A percentile compares a stretch with the other conserved stretches of the same genome.
phyloP scores from a whole-genome alignment of 306 rosid genomes.

The Castanopsis chinensis region DNA sequence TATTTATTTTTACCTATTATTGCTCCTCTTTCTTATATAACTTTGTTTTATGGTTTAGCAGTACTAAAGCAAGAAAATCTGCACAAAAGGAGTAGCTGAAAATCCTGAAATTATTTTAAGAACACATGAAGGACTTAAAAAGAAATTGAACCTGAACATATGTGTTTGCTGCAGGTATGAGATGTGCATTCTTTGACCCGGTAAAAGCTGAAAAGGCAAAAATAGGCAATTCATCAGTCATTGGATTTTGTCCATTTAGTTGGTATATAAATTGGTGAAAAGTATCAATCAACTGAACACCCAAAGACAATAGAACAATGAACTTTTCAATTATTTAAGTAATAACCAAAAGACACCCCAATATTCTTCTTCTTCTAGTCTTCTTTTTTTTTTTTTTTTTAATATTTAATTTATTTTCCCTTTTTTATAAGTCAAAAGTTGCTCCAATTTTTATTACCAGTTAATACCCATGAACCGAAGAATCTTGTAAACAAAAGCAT shows the following conservation, averaged over 20 bases:
- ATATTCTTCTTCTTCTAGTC: too few species aligned
- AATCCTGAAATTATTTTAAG: neutral
- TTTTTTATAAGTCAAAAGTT: too few species aligned
- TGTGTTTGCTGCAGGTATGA: slow-evolving; percentile 79
- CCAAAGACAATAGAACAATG: slow-evolving; percentile 1
- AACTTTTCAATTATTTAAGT: neutral
- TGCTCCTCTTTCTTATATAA: neutral
- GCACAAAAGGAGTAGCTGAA: neutral
- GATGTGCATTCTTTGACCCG: slow-evolving; percentile 58
- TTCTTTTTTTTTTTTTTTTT: too few species aligned
- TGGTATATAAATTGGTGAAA: neutral
- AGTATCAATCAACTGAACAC: slow-evolving; percentile 1
- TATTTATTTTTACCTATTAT: neutral
- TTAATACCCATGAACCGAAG: slow-evolving; percentile 61
- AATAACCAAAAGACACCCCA: neutral
- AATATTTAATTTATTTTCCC: too few species aligned
- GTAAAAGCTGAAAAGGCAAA: slow-evolving; percentile 66
- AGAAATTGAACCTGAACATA: slow-evolving; percentile 72
- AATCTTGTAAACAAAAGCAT: slow-evolving; percentile 75
- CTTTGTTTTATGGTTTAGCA: neutral
- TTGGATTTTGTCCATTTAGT: slow-evolving; percentile 25
- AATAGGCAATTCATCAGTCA: slow-evolving; percentile 34
- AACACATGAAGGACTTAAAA: neutral
- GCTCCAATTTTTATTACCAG: slow-evolving; percentile 50
- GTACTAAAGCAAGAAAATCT: neutral